Evolutionary conservation across 495 filamentous ascomycete genomes (phyloP).

Genomic region (Aspergillus indologenus): DNA sequence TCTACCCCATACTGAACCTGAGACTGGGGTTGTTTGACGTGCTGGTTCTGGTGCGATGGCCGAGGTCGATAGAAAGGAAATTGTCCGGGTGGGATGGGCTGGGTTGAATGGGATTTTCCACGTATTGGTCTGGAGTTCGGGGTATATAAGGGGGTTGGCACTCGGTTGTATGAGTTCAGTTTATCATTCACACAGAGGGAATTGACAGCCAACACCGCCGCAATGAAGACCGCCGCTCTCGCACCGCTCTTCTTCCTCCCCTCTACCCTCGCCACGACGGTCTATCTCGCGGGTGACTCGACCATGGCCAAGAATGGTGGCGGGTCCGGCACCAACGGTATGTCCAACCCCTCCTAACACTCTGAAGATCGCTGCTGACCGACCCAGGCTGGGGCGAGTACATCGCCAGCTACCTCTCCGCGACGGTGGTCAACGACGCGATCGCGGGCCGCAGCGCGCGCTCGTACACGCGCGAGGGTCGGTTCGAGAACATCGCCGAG

Average conservation of each 20-base stretch:
- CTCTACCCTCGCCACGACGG: slow-evolving; percentile 27
- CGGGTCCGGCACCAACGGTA: slow-evolving; percentile 33
- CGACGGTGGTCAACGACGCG: slow-evolving; percentile 55
- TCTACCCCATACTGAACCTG: neutral
- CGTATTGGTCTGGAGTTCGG: neutral
- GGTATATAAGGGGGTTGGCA: neutral
- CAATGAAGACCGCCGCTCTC: slow-evolving; percentile 27
- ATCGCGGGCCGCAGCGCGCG: slow-evolving; percentile 58
- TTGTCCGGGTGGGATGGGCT: neutral
- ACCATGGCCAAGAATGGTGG: slow-evolving; percentile 51
- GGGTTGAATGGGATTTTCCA: neutral
- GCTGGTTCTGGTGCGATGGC: neutral
- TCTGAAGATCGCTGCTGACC: slow-evolving; percentile 7
- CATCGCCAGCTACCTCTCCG: slow-evolving; percentile 40
- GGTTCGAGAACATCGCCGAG: slow-evolving; percentile 52
- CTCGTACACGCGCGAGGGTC: slow-evolving; percentile 58
- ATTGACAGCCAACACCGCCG: neutral
- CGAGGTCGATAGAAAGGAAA: neutral
- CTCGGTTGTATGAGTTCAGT: neutral
- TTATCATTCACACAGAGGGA: neutral
- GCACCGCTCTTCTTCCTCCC: slow-evolving; percentile 24
- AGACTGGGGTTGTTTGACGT: neutral
- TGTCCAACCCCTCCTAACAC: neutral
- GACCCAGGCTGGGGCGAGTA: slow-evolving; percentile 58
- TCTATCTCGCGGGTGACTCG: slow-evolving; percentile 57